These are phyloP conservation scores for Mrakia frigida DNA, from an alignment of 768 basidiomycete genomes.

Conservation along the genomic window DNA sequence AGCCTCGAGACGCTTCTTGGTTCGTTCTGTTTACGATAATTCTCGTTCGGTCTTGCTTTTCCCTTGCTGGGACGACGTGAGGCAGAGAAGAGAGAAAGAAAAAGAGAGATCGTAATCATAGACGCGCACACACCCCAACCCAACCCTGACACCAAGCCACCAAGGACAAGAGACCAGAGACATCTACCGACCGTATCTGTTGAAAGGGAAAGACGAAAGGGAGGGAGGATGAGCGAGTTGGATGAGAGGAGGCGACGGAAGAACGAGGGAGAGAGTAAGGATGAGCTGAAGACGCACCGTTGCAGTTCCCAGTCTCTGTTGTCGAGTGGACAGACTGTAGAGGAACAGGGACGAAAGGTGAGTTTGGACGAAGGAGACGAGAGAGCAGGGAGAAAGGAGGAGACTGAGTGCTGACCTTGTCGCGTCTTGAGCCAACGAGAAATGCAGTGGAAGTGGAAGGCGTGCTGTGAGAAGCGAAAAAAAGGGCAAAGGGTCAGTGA, in stretches of 20 bases:
- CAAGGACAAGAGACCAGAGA: background rate
- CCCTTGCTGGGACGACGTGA: background rate
- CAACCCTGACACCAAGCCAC: background rate
- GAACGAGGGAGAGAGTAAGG: background rate
- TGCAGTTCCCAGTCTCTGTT: constrained; percentile 97
- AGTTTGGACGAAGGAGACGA: background rate
- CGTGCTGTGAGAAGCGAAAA: constrained; percentile 58
- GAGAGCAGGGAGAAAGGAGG: background rate
- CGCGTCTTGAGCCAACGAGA: constrained; percentile 95
- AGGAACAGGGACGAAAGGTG: background rate
- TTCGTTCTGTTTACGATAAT: background rate
- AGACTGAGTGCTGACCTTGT: constrained; percentile 40
- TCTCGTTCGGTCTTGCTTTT: constrained; percentile 1
- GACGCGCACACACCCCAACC: background rate
- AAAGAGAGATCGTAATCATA: background rate
- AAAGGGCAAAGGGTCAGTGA: background rate
- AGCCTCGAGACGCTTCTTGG: background rate
- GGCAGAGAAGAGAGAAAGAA: background rate
- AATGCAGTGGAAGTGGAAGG: constrained; percentile 99
- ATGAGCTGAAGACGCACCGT: constrained; percentile 61
- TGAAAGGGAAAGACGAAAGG: background rate
- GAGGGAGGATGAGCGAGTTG: background rate
- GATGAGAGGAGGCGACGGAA: too few species aligned
- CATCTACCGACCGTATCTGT: constrained; percentile 29
- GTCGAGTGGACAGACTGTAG: constrained; percentile 52